A percentile compares a stretch with the other conserved stretches of the same genome.
These are phyloP conservation scores for Penicillium desertorum DNA, from an alignment of 495 filamentous ascomycete species.

Conservation along the genomic window DNA sequence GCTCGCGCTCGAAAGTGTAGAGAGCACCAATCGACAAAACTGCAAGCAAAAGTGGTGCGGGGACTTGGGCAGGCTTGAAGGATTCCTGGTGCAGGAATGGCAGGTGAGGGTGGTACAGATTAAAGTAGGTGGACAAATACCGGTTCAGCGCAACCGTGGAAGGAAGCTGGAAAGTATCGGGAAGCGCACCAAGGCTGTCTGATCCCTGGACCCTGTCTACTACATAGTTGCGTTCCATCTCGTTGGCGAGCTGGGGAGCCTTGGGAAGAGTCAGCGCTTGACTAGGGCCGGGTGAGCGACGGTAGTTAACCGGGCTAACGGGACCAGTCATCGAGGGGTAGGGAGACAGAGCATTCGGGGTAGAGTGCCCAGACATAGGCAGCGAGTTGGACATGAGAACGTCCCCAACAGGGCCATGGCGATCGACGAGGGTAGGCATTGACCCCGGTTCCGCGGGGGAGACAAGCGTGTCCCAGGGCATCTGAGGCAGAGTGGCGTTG, in stretches of 20 bases:
- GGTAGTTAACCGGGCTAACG: conserved; percentile 69
- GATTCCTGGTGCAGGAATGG: conserved; percentile 95
- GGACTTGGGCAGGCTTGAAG: conserved; percentile 74
- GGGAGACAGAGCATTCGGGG: conserved; percentile 79
- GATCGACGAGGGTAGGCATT: conserved; percentile 66
- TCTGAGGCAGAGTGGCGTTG: conserved; percentile 77
- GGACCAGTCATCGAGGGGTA: conserved; percentile 71
- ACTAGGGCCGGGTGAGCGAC: conserved; percentile 62
- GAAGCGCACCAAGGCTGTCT: conserved; percentile 78
- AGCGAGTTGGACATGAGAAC: conserved; percentile 66
- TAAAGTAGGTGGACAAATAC: conserved; percentile 94
- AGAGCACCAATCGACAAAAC: conserved; percentile 94
- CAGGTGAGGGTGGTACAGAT: conserved; percentile 93
- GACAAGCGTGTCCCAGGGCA: conserved; percentile 86
- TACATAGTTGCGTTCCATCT: conserved; percentile 79
- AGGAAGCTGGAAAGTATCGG: conserved; percentile 86
- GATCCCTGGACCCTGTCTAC: conserved; percentile 78
- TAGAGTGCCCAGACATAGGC: conserved; percentile 67
- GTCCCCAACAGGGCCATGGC: conserved; percentile 57
- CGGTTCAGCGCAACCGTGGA: conserved; percentile 74
- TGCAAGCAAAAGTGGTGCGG: conserved; percentile 80
- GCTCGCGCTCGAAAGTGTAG: conserved; percentile 95
- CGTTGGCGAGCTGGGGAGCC: conserved; percentile 64
- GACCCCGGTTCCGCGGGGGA: conserved; percentile 61
- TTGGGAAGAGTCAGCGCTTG: conserved; percentile 64